phyloP scores from a whole-genome alignment of 2,329 filamentous ascomycete species.

The Alternaria ethzedia region DNA sequence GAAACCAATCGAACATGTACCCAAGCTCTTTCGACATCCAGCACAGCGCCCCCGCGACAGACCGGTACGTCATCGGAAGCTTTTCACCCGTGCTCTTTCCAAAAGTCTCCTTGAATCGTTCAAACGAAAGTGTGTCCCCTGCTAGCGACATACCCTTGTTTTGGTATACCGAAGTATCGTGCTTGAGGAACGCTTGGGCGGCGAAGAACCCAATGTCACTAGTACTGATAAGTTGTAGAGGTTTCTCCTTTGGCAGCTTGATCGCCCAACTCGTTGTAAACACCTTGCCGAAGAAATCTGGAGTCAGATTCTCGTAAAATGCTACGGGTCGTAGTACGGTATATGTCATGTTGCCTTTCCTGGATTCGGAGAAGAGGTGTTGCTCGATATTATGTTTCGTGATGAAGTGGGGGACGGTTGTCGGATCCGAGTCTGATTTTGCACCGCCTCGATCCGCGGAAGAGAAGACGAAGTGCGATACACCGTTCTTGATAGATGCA shows the following conservation, averaged over 20 bases:
- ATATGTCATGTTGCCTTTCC: constrained; percentile 59
- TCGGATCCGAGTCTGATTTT: constrained; percentile 58
- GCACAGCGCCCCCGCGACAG: constrained; percentile 41
- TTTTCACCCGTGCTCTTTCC: constrained; percentile 51
- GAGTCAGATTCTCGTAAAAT: constrained; percentile 64
- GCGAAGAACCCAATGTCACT: constrained; percentile 59
- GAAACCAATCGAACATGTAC: constrained; percentile 58
- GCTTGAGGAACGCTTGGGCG: constrained; percentile 52
- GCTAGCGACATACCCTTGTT: constrained; percentile 54
- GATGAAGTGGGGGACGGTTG: constrained; percentile 66
- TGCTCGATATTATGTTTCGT: constrained; percentile 67
- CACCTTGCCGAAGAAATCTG: constrained; percentile 54
- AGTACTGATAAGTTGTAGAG: constrained; percentile 42
- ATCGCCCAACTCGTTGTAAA: constrained; percentile 50
- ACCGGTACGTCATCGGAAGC: constrained; percentile 50
- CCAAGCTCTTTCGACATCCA: constrained; percentile 48
- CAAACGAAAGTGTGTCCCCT: constrained; percentile 56
- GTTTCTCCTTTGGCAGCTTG: constrained; percentile 39
- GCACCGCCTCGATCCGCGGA: constrained; percentile 47
- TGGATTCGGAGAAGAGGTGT: constrained; percentile 54
- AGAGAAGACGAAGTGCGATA: constrained; percentile 49
- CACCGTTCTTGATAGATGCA: constrained; percentile 33
- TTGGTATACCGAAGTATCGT: constrained; percentile 45
- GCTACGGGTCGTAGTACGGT: constrained; percentile 65
- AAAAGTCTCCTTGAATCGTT: constrained; percentile 51